These are phyloP conservation scores for Cetradonia linearis DNA, from an alignment of 495 filamentous ascomycete species.

Conservation along the genomic window DNA sequence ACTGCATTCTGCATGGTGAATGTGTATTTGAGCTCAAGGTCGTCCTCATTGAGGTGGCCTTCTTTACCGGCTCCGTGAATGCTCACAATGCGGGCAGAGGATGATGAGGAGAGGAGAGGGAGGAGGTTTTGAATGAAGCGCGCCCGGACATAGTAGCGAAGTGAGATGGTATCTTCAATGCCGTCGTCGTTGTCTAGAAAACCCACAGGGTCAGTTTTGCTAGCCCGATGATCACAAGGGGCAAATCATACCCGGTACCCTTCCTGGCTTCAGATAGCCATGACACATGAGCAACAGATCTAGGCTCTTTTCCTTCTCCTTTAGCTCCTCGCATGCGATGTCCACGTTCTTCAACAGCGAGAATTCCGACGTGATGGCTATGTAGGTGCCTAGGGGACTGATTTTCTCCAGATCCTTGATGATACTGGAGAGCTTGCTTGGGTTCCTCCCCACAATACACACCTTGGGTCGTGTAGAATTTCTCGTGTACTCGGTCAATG, in stretches of 20 bases:
- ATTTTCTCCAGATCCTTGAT: conserved; percentile 36
- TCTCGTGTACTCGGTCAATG: conserved; percentile 46
- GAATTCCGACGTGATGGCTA: conserved; percentile 11
- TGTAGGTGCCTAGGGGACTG: conserved; percentile 15
- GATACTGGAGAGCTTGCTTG: conserved; percentile 34
- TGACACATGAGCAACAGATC: conserved; percentile 28
- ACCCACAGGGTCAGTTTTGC: not conserved
- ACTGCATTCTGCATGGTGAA: conserved; percentile 28
- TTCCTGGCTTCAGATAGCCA: conserved; percentile 23
- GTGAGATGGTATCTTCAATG: conserved; percentile 27
- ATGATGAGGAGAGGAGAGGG: conserved; percentile 29
- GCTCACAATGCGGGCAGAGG: conserved; percentile 40
- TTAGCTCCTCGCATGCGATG: conserved; percentile 13
- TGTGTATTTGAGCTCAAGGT: conserved; percentile 32
- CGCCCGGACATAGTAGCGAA: conserved; percentile 35
- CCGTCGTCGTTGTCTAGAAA: conserved; percentile 27
- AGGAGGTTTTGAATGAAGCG: conserved; percentile 32
- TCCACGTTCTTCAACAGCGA: conserved; percentile 18
- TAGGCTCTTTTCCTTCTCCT: conserved; percentile 18
- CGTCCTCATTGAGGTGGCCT: conserved; percentile 35
- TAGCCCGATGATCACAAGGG: conserved; percentile 1
- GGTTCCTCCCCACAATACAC: conserved; percentile 31
- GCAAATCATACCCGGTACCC: conserved; percentile 5
- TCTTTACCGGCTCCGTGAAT: conserved; percentile 43
- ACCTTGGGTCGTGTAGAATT: conserved; percentile 35